Conservation (phyloP, 2,329 filamentous ascomycete genomes). For the Huntiella decipiens region DNA sequence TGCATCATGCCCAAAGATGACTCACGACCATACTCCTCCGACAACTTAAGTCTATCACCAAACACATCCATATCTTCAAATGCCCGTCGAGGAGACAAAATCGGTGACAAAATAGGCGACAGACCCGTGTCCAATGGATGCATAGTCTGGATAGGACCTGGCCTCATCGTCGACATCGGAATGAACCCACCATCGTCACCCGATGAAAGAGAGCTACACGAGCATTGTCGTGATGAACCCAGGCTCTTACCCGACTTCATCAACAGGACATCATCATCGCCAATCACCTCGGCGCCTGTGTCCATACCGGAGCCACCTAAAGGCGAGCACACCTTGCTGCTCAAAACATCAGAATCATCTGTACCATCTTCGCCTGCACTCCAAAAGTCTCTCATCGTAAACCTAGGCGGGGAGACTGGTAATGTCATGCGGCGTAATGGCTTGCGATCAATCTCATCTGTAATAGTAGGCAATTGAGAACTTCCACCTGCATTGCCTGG, state of each 20-base stretch:
- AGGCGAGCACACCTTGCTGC: constrained; percentile 5
- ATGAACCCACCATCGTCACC: neutral
- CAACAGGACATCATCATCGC: constrained; percentile 7
- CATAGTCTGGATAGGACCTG: neutral
- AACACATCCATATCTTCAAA: constrained; percentile 1
- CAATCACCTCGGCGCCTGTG: neutral
- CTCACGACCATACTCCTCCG: neutral
- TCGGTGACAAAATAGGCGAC: neutral
- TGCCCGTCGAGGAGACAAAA: constrained; percentile 2
- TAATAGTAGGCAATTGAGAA: constrained; percentile 8
- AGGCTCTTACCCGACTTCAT: constrained; percentile 6
- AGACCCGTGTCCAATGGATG: neutral
- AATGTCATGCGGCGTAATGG: constrained; percentile 10
- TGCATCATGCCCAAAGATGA: neutral
- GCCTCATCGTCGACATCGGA: neutral
- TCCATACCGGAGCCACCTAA: neutral
- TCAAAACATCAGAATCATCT: constrained; percentile 3
- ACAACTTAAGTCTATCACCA: constrained; percentile 5
- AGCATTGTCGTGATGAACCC: neutral
- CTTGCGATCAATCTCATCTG: constrained; percentile 9
- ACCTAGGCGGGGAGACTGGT: constrained; percentile 8
- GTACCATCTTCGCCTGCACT: constrained; percentile 3
- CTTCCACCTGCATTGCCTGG: too few species aligned
- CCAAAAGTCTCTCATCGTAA: constrained; percentile 10
- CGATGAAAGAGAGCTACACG: neutral